Evolutionary conservation across 2,329 filamentous ascomycete genomes (phyloP).

Genomic region (Neofusicoccum cordaticola): DNA sequence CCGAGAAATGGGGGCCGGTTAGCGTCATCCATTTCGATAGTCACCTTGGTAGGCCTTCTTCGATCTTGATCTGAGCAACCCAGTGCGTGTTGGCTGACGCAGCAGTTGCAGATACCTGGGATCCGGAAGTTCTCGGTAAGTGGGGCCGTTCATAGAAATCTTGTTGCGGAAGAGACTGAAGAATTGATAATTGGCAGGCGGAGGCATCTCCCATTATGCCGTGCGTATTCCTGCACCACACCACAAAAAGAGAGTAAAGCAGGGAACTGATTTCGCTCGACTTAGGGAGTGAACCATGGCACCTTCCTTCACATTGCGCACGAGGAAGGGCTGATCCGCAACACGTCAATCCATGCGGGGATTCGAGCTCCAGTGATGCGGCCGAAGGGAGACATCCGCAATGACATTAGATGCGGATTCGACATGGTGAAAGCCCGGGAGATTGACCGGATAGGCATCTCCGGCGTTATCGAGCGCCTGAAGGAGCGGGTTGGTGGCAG

Average conservation of each 20-base stretch:
- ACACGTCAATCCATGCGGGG: constrained; percentile 61
- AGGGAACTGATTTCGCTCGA: constrained; percentile 22
- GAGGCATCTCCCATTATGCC: constrained; percentile 59
- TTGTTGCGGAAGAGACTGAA: background rate
- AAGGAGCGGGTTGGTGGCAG: constrained; percentile 51
- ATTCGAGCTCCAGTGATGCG: constrained; percentile 55
- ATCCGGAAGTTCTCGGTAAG: constrained; percentile 52
- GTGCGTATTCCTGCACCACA: constrained; percentile 35
- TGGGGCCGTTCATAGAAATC: background rate
- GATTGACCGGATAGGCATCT: constrained; percentile 49
- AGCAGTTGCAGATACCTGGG: constrained; percentile 50
- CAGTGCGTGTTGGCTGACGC: background rate
- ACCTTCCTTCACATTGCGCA: constrained; percentile 63
- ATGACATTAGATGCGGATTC: constrained; percentile 60
- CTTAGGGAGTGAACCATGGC: constrained; percentile 55
- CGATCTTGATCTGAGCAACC: background rate
- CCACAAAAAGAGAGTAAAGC: background rate
- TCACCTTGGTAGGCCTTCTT: constrained; percentile 40
- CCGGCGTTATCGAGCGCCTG: constrained; percentile 48
- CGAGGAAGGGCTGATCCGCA: constrained; percentile 59
- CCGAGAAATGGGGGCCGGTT: constrained; percentile 52
- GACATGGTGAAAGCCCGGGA: constrained; percentile 55
- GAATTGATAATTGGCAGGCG: constrained; percentile 37
- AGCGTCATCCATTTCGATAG: constrained; percentile 60
- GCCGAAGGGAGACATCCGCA: constrained; percentile 51